phyloP scores from a whole-genome alignment of 169 alveolate species.

The Cyclospora cayetanensis region DNA sequence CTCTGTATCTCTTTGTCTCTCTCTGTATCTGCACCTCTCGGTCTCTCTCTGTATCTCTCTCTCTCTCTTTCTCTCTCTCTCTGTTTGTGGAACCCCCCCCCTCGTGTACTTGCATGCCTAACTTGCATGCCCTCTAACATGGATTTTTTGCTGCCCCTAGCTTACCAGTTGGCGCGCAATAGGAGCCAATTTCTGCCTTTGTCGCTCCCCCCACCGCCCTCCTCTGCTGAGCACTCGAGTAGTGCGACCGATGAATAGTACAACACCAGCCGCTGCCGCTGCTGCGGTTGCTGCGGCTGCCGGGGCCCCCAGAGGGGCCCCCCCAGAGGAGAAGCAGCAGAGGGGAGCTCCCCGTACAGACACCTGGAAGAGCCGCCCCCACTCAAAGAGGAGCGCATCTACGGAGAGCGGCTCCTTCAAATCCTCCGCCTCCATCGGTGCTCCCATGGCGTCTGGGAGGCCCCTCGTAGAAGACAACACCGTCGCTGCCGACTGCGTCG shows the following conservation, averaged over 20 bases:
- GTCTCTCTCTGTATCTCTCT: too few species aligned
- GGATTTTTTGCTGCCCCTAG: not conserved
- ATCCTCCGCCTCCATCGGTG: slow-evolving; percentile 4
- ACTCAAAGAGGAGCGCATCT: not conserved
- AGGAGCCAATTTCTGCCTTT: not conserved
- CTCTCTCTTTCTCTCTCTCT: too few species aligned
- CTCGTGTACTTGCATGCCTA: too few species aligned
- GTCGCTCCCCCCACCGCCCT: slow-evolving; percentile 36
- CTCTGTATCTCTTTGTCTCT: too few species aligned
- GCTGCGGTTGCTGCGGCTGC: slow-evolving; percentile 24
- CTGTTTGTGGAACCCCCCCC: too few species aligned
- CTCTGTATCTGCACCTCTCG: too few species aligned
- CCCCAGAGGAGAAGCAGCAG: slow-evolving; percentile 11
- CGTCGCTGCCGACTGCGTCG: not conserved
- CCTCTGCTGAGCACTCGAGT: slow-evolving; percentile 49
- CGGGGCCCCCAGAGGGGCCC: not conserved
- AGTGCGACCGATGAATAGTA: slow-evolving; percentile 48
- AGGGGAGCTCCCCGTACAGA: not conserved
- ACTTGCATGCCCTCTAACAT: too few species aligned
- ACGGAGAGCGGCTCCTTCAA: not conserved
- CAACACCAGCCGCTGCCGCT: slow-evolving; percentile 39
- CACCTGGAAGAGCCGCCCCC: not conserved
- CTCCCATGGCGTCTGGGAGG: slow-evolving; percentile 8
- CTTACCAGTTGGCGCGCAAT: not conserved
- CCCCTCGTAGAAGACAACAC: not conserved